These are phyloP conservation scores for Ceratocystis lukuohia DNA, from an alignment of 2,329 filamentous ascomycete genomes.

Conservation along the genomic window DNA sequence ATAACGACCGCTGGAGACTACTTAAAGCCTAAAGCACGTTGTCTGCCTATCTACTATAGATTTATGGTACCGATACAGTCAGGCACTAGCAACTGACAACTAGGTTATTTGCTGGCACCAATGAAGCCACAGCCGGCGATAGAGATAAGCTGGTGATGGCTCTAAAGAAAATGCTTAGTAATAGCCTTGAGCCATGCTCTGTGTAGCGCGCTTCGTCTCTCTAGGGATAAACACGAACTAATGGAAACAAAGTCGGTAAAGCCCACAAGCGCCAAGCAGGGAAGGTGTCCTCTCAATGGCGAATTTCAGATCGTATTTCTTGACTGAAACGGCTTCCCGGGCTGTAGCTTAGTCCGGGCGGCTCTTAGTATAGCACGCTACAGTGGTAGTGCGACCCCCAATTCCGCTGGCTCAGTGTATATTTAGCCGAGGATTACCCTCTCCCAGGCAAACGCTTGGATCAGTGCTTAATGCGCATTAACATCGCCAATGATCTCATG, in stretches of 20 bases:
- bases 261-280: neutral
- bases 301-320: neutral
- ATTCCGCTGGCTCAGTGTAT: neutral
- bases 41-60: too few relatives aligned
- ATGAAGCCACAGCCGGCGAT: neutral
- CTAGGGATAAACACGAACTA: too few relatives aligned
- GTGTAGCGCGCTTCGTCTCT: too few relatives aligned
- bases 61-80: too few relatives aligned
- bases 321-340: neutral
- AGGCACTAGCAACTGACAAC: neutral
- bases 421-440: neutral
- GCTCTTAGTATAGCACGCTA: neutral
- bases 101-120: constrained; percentile 8
- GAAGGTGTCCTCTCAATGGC: neutral
- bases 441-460: neutral
- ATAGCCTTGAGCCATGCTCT: neutral
- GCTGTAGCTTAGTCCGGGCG: neutral
- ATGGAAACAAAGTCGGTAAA: neutral
- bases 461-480: neutral
- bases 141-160: neutral
- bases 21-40: too few relatives aligned
- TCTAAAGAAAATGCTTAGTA: neutral
- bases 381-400: neutral
- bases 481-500: neutral
- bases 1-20: neutral